phyloP scores from a whole-genome alignment of 139 green algal species.

The Picochlorum sp. region DNA sequence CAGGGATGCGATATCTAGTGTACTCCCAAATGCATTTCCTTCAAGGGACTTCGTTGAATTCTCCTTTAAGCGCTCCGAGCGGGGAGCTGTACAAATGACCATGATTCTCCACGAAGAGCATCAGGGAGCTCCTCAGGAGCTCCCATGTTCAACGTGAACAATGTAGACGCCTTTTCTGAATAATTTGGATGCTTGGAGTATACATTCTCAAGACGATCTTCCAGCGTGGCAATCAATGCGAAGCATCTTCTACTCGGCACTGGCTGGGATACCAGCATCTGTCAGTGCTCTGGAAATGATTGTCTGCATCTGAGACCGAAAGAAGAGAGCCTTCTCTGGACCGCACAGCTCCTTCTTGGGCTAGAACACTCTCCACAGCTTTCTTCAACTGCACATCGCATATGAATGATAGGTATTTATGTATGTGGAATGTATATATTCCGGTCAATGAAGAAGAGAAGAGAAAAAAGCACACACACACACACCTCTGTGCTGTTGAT shows the following conservation, averaged over 20 bases:
- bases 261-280: conserved; percentile 81
- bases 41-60: conserved; percentile 26
- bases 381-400: conserved; percentile 53
- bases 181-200: conserved; percentile 83
- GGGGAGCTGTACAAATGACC: conserved; percentile 97
- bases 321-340: conserved; percentile 79
- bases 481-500: conserved; percentile 85
- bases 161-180: conserved; percentile 56
- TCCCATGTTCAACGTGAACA: conserved; percentile 76
- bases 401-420: not conserved
- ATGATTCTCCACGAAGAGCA: conserved; percentile 86
- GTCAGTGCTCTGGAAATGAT: conserved; percentile 90
- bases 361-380: conserved; percentile 65
- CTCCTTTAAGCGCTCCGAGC: conserved; percentile 46
- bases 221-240: conserved; percentile 69
- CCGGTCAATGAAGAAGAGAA: too few species aligned
- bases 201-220: conserved; percentile 75
- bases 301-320: conserved; percentile 94
- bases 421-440: too few species aligned
- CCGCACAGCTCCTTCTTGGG: conserved; percentile 45
- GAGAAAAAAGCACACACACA: too few species aligned
- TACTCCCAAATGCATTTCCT: conserved; percentile 58
- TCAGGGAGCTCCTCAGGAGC: conserved; percentile 81
- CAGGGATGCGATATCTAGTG: conserved; percentile 25
- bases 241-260: conserved; percentile 88